Conservation (phyloP, 768 basidiomycete genomes). For the Rhizopogon vesiculosus region DNA sequence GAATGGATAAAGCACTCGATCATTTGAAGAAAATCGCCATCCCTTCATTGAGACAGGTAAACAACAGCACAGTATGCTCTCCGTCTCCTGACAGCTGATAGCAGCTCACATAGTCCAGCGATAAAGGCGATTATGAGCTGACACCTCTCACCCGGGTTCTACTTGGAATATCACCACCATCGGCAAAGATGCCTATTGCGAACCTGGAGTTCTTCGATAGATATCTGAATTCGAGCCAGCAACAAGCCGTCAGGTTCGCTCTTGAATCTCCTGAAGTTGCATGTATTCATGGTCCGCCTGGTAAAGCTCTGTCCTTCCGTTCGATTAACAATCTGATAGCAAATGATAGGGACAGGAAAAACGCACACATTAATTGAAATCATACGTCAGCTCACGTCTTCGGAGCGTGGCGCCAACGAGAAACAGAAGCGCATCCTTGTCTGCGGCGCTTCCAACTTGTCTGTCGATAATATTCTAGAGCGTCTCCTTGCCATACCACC, state of each 20-base stretch:
- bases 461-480: conserved; percentile 94
- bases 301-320: conserved; percentile 27
- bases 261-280: conserved; percentile 78
- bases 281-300: conserved; percentile 97
- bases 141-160: conserved; percentile 63
- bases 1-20: conserved; percentile 84
- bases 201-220: conserved; percentile 67
- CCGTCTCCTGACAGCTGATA: background rate
- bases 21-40: conserved; percentile 48
- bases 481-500: conserved; percentile 65
- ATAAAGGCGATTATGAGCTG: conserved; percentile 38
- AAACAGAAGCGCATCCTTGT: conserved; percentile 67
- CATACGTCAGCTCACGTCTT: conserved; percentile 72
- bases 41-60: conserved; percentile 21
- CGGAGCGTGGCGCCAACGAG: conserved; percentile 31
- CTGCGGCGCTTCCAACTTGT: conserved; percentile 91
- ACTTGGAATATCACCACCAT: conserved; percentile 56
- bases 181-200: conserved; percentile 30
- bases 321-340: background rate
- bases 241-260: conserved; percentile 78
- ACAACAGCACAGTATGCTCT: background rate
- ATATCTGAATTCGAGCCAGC: conserved; percentile 79
- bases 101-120: conserved; percentile 25
- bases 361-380: conserved; percentile 94
- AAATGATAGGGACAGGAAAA: conserved; percentile 77